These are phyloP conservation scores for Zygnema circumcarinatum DNA, from an alignment of 139 green algal genomes.

Conservation along the genomic window DNA sequence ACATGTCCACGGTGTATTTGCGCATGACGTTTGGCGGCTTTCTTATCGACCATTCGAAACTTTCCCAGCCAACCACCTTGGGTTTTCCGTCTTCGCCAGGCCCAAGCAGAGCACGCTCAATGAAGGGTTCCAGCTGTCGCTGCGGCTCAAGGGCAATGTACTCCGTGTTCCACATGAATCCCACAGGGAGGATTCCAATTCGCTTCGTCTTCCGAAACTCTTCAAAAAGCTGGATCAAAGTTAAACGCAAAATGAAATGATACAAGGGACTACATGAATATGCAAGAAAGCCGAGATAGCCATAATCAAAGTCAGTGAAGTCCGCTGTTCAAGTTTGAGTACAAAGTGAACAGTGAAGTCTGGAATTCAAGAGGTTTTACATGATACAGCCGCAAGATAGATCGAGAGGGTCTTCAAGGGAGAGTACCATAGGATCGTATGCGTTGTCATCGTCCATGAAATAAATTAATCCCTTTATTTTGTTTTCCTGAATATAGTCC, in stretches of 20 bases:
- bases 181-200: not conserved
- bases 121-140: not conserved
- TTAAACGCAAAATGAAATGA: no score
- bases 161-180: not conserved
- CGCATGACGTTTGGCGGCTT: no score
- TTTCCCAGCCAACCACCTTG: conserved; percentile 19
- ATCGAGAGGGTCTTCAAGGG: no score
- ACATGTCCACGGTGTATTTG: not conserved
- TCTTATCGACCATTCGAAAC: conserved; percentile 9
- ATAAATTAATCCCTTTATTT: conserved; percentile 10
- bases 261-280: no score
- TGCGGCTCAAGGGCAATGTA: not conserved
- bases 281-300: no score
- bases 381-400: no score
- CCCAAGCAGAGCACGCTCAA: conserved; percentile 2
- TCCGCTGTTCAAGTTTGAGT: no score
- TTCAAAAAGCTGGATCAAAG: conserved; percentile 22
- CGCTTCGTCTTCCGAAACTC: conserved; percentile 5
- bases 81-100: not conserved
- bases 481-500: conserved; percentile 6
- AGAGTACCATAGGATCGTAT: not conserved
- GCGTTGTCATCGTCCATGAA: conserved; percentile 33
- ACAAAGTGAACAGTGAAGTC: no score
- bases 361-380: no score
- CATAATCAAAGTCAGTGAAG: no score